Evolutionary conservation across 176 grass and related monocot genomes (phyloP), one percentile per base, ranked within the genome.

Genomic region (Olyra latifolia): DNA sequence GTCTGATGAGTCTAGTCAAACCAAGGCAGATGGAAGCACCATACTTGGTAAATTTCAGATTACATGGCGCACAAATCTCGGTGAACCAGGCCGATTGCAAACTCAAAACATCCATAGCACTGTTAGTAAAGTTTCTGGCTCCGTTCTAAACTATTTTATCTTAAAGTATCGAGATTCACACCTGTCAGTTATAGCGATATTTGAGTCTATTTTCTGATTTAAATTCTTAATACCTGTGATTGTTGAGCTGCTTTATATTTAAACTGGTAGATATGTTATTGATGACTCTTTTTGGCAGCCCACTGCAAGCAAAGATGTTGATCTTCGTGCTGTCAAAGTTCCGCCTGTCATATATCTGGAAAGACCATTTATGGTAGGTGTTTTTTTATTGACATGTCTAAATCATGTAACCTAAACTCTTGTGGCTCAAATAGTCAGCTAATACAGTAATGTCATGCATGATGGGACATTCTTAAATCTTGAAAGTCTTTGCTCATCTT

Each of bases 31-130:
- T 76, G 74, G 82, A 75, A 85, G 78, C 75, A 93, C 65, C 78
- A 85, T 93, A 89, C 96, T 99, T 76, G 96, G 96, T 84, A 99
- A 99, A 93, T 95, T 99, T 91, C 96, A 99, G 75, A 95, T 99
- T 88, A 99, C 96, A 79, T 99, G 96, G 96, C 88, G 86, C 41
- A 91, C 89, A 17, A 99, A 95, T 84, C 94, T 99, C 58, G 96
- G 96, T 45, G 96, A 99, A 93, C 90, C 96, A 66, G 96, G 96
- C 71, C 96, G 96, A 47, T 74, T 99, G 66, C 96, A 99, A 69
- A 99, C 96, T 88, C 92, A 94, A 66, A 95, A 93, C 71, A 99
- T 99, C 63, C 89, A 95, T 91, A 91, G 87, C 88, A 99, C 91
- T 60, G 89, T 94, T 56, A 94, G 88, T 84, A 80, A 70, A 74